Base-by-base conservation (phyloP, 2,329 filamentous ascomycete genomes). In the Botrytis elliptica region DNA sequence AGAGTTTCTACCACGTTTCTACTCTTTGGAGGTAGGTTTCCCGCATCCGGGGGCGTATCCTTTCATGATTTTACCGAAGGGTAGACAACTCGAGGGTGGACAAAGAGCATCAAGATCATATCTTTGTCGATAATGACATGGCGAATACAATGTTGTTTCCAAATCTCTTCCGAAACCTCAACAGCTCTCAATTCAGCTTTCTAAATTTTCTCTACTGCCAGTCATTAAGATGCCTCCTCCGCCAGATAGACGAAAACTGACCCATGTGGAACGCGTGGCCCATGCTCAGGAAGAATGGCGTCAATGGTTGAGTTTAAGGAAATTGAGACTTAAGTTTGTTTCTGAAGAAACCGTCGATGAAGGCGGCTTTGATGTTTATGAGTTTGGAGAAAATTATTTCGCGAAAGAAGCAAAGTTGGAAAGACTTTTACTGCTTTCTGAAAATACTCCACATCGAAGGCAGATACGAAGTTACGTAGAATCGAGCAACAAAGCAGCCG, bases 81-180 rank as follows among this genome's bases (percentile, higher is more conserved):
- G 6, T 5, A n/a, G 18, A 44, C 38, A 42, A 69, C 7, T 16
- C 38, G 42, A 69, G 4, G 49, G 25, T 38, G 10, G 55, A 70
- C 55, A 70, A 70, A 70, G 68, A 62, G 40, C 22, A n/a, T 46
- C 42, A 63, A 63, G 14, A 36, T 29, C 55, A 62, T 57, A 63
- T 46, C 29, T 36, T 22, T 63, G 40, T 46, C 38, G 20, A 70
- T n/a, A 42, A 36, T 40, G 46, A 18, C 14, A 46, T 62, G 25
- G 38, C 38, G 4, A 8, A 38, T 1, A n/a, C 8, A 29, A 62
- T 12, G 20, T 22, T n/a, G 10, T 44, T 33, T 70, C 18, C 18
- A 62, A 46, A 42, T n/a, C 16, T 62, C 14, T 46, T 16, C 38
- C 18, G n/a, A 36, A 20, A 10, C 18, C 44, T 16, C 25, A 29